Base-by-base conservation (phyloP, 768 basidiomycete species). In the Grammothele lineata region DNA sequence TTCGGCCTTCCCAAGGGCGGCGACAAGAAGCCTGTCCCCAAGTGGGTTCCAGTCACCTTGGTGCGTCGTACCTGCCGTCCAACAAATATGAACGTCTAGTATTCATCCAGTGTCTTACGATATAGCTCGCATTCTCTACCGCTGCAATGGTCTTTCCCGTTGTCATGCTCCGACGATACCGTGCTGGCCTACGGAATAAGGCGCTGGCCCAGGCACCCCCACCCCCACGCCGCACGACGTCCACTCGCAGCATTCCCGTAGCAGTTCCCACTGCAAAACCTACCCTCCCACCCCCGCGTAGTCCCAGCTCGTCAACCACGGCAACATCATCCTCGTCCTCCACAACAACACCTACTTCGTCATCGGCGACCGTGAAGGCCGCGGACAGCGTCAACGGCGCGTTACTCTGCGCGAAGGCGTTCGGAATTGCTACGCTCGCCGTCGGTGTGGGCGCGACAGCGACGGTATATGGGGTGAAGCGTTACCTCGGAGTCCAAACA, bases 341-440 rank as follows among this genome's bases (percentile, higher is more conserved):
- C 6, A 24, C 30, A 7, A 22, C 39, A 3, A 32, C 34, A 3
- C 27, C 39, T 11, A 6, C 40, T 0, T n/a, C 48, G 22, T 11
- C 27, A 5, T 21, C 35, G 1, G 17, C 24, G n/a, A 39, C 47
- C 9, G 43, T 34, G 1, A 15, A 2, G 12, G 40, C 34, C 25
- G 58, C 55, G 5, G 70, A 71, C 47, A 61, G 66, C 30, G 74
- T 75, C 55, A 78, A 77, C 37, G 76, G 71, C 0, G 75, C 75
- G 0, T 46, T 85, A 2, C 73, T 80, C 53, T 74, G 77, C 1
- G 66, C 76, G 4, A 84, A 83, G 54, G 86, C 85, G 0, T 80
- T 89, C 33, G 68, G 73, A 3, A 72, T 86, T 34, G 83, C 86
- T 4, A 87, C 86, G 0, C 57, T 74, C 9, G 57, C 84, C 26